A percentile compares a stretch with the other conserved stretches of the same genome.
phyloP scores from a whole-genome alignment of 352 stramenopile genomes.

The Globisporangium lucens region DNA sequence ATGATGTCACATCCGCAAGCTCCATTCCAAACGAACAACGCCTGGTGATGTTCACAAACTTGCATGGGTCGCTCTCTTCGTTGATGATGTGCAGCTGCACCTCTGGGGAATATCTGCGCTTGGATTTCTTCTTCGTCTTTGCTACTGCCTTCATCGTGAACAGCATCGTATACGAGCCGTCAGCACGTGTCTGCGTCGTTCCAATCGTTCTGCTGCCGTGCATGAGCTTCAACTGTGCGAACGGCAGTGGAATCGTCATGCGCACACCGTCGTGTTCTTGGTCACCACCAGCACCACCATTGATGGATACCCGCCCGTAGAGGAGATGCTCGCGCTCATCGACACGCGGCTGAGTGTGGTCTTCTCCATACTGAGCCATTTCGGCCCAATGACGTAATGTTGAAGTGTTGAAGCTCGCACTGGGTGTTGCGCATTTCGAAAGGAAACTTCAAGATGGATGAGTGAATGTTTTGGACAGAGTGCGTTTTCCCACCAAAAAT shows the following conservation, averaged over 20 bases:
- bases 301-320: constrained; percentile 1
- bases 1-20: not conserved
- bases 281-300: not conserved
- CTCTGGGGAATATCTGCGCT: not conserved
- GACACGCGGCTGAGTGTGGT: not conserved
- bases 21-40: constrained; percentile 7
- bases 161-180: constrained; percentile 13
- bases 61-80: constrained; percentile 1
- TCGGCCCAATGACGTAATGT: not conserved
- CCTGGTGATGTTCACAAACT: constrained; percentile 7
- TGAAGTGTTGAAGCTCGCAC: constrained; percentile 10
- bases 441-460: constrained; percentile 6
- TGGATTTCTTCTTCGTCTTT: not conserved
- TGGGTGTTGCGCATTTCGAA: not conserved
- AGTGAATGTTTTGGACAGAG: constrained; percentile 1
- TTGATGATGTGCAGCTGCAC: constrained; percentile 6
- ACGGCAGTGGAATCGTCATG: not conserved
- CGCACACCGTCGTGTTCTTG: not conserved
- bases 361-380: not conserved
- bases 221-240: constrained; percentile 5
- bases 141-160: not conserved
- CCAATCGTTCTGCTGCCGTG: not conserved
- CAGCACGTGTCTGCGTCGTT: constrained; percentile 1
- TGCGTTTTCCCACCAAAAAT: not conserved
- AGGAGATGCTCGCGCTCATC: constrained; percentile 12